Percentiles rank a stretch among this genome's conserved stretches.
Evolutionary conservation across 768 basidiomycete genomes (phyloP).

Genomic region (Lepiota venenata): DNA sequence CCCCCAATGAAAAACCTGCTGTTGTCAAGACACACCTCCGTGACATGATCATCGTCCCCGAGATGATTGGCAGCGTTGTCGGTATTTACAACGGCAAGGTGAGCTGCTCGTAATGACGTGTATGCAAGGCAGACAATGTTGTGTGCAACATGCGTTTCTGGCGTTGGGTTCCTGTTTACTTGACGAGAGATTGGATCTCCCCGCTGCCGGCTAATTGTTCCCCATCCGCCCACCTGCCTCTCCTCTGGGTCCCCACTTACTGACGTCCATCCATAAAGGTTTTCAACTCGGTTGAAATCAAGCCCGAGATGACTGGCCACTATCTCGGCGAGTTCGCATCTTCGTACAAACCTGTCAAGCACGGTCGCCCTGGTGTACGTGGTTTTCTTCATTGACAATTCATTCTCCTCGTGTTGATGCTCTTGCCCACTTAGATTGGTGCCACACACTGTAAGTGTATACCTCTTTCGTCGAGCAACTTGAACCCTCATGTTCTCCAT

Average conservation of each 20-base stretch:
- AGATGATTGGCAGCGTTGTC: slow-evolving; percentile 98
- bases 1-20: slow-evolving; percentile 96
- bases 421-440: slow-evolving; percentile 59
- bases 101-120: slow-evolving; percentile 16
- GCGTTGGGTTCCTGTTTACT: slow-evolving; percentile 2
- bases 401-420: not conserved
- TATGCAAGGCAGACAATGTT: not conserved
- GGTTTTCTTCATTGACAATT: not conserved
- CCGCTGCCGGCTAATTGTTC: not conserved
- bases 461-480: slow-evolving; percentile 4
- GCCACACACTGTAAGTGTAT: slow-evolving; percentile 77
- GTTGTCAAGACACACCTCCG: slow-evolving; percentile 99
- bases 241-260: not conserved
- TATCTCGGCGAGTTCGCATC: slow-evolving; percentile 98
- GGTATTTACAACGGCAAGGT: slow-evolving; percentile 99
- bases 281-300: slow-evolving; percentile 97
- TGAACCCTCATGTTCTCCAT: slow-evolving; percentile 9
- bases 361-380: slow-evolving; percentile 98
- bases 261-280: slow-evolving; percentile 39
- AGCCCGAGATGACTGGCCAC: slow-evolving; percentile 99
- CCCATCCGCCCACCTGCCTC: not conserved
- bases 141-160: not conserved
- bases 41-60: slow-evolving; percentile 99
- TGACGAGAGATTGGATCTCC: not conserved
- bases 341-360: slow-evolving; percentile 98